A percentile compares a stretch with the other conserved stretches of the same genome.
Conservation (phyloP, 2,329 filamentous ascomycete genomes). For the Myriosclerotinia curreyana region DNA sequence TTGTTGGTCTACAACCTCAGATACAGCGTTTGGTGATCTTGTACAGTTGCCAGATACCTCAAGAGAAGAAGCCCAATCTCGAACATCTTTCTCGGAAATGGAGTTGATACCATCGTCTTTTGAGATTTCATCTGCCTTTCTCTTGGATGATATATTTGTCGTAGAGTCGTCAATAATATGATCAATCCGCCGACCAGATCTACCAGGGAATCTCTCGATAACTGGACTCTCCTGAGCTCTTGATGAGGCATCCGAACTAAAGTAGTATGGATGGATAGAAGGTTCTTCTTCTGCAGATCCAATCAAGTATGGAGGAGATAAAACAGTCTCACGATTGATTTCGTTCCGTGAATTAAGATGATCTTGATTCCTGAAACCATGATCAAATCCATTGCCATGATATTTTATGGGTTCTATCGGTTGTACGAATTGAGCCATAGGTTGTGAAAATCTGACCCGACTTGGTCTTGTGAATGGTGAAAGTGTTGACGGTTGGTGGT, state of each 20-base stretch:
- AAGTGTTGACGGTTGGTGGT: background rate
- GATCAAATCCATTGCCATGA: background rate
- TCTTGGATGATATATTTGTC: slow-evolving; percentile 28
- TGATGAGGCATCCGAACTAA: slow-evolving; percentile 16
- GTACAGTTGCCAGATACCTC: background rate
- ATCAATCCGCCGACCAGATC: slow-evolving; percentile 35
- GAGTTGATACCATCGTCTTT: background rate
- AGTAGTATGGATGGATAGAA: slow-evolving; percentile 17
- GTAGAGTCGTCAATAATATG: slow-evolving; percentile 35
- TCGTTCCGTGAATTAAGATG: background rate
- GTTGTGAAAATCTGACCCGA: background rate
- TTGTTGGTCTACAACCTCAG: background rate
- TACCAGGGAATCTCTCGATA: slow-evolving; percentile 21
- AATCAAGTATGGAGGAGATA: background rate
- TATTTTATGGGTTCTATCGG: background rate
- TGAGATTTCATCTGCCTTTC: slow-evolving; percentile 38
- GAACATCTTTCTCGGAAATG: slow-evolving; percentile 29
- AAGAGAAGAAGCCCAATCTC: slow-evolving; percentile 30
- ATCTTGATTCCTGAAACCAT: background rate
- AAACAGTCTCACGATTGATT: background rate
- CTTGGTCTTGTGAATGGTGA: background rate
- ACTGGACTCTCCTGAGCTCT: slow-evolving; percentile 20
- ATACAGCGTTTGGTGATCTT: background rate
- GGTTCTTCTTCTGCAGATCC: background rate
- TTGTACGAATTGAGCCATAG: background rate